phyloP scores from a whole-genome alignment of 257 asterid species.

The Solanum peruvianum region DNA sequence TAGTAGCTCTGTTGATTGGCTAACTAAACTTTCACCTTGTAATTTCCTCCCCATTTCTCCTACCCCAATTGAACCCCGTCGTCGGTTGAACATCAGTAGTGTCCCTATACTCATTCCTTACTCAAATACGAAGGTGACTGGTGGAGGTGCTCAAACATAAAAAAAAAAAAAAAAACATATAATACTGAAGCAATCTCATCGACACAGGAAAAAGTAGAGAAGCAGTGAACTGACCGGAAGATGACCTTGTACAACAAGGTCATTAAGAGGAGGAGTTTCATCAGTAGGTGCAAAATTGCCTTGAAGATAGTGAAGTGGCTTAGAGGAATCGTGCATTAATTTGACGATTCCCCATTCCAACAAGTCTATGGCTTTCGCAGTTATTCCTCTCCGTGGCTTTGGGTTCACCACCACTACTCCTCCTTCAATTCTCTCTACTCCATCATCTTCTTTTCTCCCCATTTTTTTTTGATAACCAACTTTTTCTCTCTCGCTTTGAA shows the following conservation, averaged over 20 bases:
- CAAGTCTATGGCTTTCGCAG: conserved; percentile 62
- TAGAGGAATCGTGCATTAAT: conserved; percentile 53
- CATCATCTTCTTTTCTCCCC: conserved; percentile 23
- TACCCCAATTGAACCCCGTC: not conserved
- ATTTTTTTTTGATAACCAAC: not conserved
- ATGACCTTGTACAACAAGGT: conserved; percentile 53
- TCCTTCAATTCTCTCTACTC: conserved; percentile 27
- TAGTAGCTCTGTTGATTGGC: not conserved
- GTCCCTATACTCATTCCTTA: no score
- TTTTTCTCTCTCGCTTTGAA: not conserved
- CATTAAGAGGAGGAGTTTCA: conserved; percentile 74
- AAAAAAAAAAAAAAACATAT: no score
- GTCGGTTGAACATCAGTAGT: no score
- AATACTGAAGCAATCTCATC: not conserved
- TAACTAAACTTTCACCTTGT: not conserved
- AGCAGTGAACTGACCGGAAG: conserved; percentile 56
- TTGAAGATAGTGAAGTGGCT: conserved; percentile 58
- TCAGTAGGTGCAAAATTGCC: conserved; percentile 77
- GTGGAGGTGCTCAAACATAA: not conserved
- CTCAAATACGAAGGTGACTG: no score
- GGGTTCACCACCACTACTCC: conserved; percentile 65
- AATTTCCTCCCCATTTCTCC: not conserved
- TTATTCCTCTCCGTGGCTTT: conserved; percentile 46
- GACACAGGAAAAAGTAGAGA: not conserved
- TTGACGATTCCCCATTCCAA: conserved; percentile 63